Percentiles rank a stretch among this genome's conserved stretches.
Conservation (phyloP, 2,329 filamentous ascomycete genomes). For the Didymella segeticola region DNA sequence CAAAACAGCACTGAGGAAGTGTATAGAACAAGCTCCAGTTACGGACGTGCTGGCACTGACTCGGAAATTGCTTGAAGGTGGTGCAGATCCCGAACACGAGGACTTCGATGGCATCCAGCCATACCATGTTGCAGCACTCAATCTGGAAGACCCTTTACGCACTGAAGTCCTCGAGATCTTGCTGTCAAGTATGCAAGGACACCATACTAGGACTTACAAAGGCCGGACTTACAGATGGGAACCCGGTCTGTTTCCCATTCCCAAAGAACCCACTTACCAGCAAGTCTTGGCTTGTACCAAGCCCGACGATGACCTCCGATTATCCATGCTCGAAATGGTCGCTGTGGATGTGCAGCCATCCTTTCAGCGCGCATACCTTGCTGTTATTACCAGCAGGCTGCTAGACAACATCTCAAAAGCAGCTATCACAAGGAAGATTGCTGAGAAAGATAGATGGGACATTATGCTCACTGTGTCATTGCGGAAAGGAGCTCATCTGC, state of each 20-base stretch:
- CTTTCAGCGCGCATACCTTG: constrained; percentile 38
- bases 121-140: constrained; percentile 36
- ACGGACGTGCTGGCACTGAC: constrained; percentile 37
- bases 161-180: constrained; percentile 35
- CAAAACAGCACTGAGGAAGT: constrained; percentile 33
- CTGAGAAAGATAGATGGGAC: constrained; percentile 31
- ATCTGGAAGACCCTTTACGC: constrained; percentile 34
- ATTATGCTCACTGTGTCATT: constrained; percentile 29
- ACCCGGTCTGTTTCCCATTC: constrained; percentile 38
- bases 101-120: constrained; percentile 30
- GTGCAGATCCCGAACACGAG: constrained; percentile 40
- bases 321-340: constrained; percentile 30
- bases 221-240: constrained; percentile 26
- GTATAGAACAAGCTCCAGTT: constrained; percentile 36
- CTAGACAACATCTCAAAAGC: constrained; percentile 25
- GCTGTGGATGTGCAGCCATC: constrained; percentile 28
- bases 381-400: constrained; percentile 33
- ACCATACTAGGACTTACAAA: constrained; percentile 16
- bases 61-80: constrained; percentile 33
- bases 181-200: constrained; percentile 32
- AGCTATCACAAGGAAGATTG: constrained; percentile 22
- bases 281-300: constrained; percentile 33
- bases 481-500: constrained; percentile 25
- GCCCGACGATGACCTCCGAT: constrained; percentile 29
- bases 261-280: constrained; percentile 27